A percentile compares a stretch with the other conserved stretches of the same genome.
Conservation (phyloP, 108 stramenopile genomes). For the Stephanodiscus triporus region DNA sequence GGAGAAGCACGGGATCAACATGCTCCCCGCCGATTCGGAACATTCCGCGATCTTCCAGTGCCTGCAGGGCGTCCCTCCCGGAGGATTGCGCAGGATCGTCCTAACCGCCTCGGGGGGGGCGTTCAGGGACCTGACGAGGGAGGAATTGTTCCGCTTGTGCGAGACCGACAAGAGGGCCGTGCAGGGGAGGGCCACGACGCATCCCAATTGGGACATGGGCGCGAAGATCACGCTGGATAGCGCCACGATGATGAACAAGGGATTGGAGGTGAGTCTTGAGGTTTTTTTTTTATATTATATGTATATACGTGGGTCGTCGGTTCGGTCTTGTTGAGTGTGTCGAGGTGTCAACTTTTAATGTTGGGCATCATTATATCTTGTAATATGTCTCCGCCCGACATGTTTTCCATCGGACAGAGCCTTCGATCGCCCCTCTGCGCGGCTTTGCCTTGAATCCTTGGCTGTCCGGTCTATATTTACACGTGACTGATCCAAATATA, state of each 20-base stretch:
- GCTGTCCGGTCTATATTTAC: too few species aligned
- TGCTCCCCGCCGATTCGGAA: constrained; percentile 96
- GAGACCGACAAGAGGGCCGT: constrained; percentile 78
- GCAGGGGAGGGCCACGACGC: constrained; percentile 94
- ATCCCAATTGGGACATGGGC: constrained; percentile 97
- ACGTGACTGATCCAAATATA: too few species aligned
- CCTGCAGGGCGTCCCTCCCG: constrained; percentile 93
- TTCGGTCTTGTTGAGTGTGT: not conserved
- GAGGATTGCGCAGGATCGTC: constrained; percentile 89
- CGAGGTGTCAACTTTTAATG: not conserved
- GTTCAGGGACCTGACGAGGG: constrained; percentile 93
- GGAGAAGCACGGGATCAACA: constrained; percentile 91
- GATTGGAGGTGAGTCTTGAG: constrained; percentile 79
- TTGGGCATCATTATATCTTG: too few species aligned
- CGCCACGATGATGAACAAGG: constrained; percentile 99
- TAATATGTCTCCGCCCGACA: too few species aligned
- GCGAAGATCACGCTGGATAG: constrained; percentile 96
- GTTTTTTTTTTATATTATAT: not conserved
- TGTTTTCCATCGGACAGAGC: too few species aligned
- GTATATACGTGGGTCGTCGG: not conserved
- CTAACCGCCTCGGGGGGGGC: constrained; percentile 96
- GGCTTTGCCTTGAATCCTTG: too few species aligned
- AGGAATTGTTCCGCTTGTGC: constrained; percentile 88
- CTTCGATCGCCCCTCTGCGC: too few species aligned
- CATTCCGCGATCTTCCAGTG: constrained; percentile 98